These are phyloP conservation scores for peach (Prunus persica) DNA, from an alignment of 306 rosid genomes.

Conservation along the genomic window Prunus_persica_NCBIv2 NC_034014.1:28112501-28113000, in stretches of 20 bases:
- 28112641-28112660: constrained; percentile 12
- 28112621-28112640: not conserved
- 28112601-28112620: constrained; percentile 6
- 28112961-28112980: constrained; percentile 28
- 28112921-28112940: constrained; percentile 37
- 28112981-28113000: constrained; percentile 1
- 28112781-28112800: not conserved
- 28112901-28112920: constrained; percentile 16
- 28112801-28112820: constrained; percentile 4
- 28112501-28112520: constrained; percentile 20
- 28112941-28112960: constrained; percentile 26
- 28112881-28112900: not conserved
- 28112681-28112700: no score
- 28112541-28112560: not conserved
- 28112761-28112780: not conserved
- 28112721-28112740: not conserved
- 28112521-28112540: constrained; percentile 3
- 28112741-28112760: not conserved
- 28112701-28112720: no score
- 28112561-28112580: constrained; percentile 9
- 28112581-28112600: not conserved
- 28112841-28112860: not conserved
- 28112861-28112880: not conserved
- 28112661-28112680: constrained; percentile 1
- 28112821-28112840: not conserved